Evolutionary conservation across 139 green algal species (phyloP), one percentile per base, ranked within the genome.

Genomic region (Volvox reticuliferus): DNA sequence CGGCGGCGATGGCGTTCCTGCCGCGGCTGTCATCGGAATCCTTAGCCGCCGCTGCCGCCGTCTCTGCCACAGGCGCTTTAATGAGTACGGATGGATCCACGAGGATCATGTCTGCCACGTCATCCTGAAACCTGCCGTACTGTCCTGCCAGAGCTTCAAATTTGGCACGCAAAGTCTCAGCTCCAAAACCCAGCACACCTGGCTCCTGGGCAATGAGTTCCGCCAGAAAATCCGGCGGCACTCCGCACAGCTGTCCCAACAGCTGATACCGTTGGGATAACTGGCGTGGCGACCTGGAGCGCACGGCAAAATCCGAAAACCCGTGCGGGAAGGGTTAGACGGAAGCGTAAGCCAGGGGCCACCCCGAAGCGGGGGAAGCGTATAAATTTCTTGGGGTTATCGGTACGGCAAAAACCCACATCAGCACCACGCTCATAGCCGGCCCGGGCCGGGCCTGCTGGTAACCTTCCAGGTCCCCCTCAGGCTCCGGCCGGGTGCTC

Each of bases 31-130:
- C n/a, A 33, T 36, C 67, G 67, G 22, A 33, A 13, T 37, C 67
- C 24, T 28, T 37, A 61, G 85, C 55, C 28, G 24, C 63, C 24
- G 35, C 83, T 80, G 83, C 83, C 36, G 2, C 26, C 22, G 32
- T 68, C 26, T 36, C 65, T 26, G 33, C 68, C 26, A 1, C 33
- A 2, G 68, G 61, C 20, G 92, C 92, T 13, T 88, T 92, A 35
- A 94, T 37, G 14, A 94, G 87, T 83, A 94, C 55, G 2, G 30
- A 33, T 0, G 92, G 92, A 68, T 94, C 92, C 44, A 94, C 92
- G n/a, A 94, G 77, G 36, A 94, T 82, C 87, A 93, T 92, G 76
- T 94, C 92, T 14, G 92, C 82, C 37, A 94, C 87, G 91, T 94
- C 92, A 65, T 93, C 89, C 32, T 82, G n/a, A 78, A 90, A 85